A percentile compares a stretch with the other conserved stretches of the same genome.
These are phyloP conservation scores for Phytophthora boehmeriae DNA, from an alignment of 352 stramenopile genomes.

Conservation along the genomic window DNA sequence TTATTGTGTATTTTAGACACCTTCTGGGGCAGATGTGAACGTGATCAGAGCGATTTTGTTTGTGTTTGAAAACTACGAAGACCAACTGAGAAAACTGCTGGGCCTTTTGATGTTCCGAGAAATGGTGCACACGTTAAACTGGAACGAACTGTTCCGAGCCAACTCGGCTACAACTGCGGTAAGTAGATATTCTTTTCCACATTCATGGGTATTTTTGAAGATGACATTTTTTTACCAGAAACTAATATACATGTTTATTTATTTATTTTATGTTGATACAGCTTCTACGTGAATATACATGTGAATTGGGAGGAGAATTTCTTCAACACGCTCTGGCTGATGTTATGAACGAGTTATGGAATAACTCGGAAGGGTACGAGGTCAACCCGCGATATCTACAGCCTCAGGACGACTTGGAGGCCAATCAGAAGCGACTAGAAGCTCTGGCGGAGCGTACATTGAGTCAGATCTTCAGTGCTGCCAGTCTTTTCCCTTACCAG, in stretches of 20 bases:
- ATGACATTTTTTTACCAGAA: neutral
- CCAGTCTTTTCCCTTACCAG: slow-evolving; percentile 70
- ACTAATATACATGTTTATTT: neutral
- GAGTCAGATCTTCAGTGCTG: slow-evolving; percentile 50
- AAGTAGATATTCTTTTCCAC: slow-evolving; percentile 14
- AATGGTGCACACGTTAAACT: slow-evolving; percentile 81
- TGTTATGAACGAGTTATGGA: slow-evolving; percentile 58
- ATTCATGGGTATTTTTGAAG: slow-evolving; percentile 7
- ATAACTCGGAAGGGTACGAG: slow-evolving; percentile 53
- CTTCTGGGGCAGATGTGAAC: slow-evolving; percentile 48
- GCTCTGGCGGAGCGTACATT: slow-evolving; percentile 57
- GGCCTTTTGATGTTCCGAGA: slow-evolving; percentile 77
- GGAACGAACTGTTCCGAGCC: slow-evolving; percentile 84
- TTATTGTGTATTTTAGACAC: slow-evolving; percentile 14
- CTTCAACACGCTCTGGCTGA: slow-evolving; percentile 60
- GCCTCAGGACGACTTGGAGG: slow-evolving; percentile 44
- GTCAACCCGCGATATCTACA: slow-evolving; percentile 64
- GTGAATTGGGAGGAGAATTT: slow-evolving; percentile 70
- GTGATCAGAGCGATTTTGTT: slow-evolving; percentile 74
- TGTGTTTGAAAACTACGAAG: slow-evolving; percentile 75
- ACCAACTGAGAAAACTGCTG: slow-evolving; percentile 72
- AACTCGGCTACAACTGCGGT: slow-evolving; percentile 77
- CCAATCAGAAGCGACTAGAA: slow-evolving; percentile 62
- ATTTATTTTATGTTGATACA: slow-evolving; percentile 6
- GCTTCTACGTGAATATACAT: slow-evolving; percentile 82